phyloP scores from a whole-genome alignment of 2,329 filamentous ascomycete genomes.

The Penicillium griseofulvum region DNA sequence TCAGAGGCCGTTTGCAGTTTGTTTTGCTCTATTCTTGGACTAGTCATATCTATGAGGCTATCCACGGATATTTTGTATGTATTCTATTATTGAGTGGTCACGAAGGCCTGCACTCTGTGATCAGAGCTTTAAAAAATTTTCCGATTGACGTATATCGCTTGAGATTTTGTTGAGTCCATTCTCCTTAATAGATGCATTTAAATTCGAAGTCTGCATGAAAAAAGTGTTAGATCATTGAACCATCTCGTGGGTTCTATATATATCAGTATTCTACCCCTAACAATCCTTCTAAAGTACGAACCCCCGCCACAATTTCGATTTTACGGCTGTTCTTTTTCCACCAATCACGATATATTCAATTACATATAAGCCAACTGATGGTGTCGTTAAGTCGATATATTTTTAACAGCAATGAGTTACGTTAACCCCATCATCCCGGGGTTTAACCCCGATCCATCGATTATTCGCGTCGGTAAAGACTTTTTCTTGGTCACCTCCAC shows the following conservation, averaged over 20 bases:
- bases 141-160: neutral
- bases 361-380: neutral
- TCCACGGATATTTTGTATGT: neutral
- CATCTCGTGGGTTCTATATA: neutral
- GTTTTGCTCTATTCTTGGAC: neutral
- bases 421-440: conserved; percentile 56
- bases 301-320: neutral
- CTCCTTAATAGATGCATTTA: neutral
- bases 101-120: neutral
- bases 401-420: conserved; percentile 17
- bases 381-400: neutral
- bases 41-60: too few species aligned
- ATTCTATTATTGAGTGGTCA: neutral
- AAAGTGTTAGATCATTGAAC: neutral
- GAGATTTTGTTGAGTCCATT: too few species aligned
- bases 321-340: neutral
- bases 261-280: neutral
- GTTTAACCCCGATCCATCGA: conserved; percentile 63
- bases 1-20: neutral
- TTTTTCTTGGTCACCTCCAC: conserved; percentile 62
- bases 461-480: conserved; percentile 49
- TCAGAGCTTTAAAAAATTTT: neutral
- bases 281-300: neutral
- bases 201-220: neutral
- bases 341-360: conserved; percentile 1